Evolutionary conservation across 73 alveolate species (phyloP).

Genomic region (Symbiodinium natans): DNA sequence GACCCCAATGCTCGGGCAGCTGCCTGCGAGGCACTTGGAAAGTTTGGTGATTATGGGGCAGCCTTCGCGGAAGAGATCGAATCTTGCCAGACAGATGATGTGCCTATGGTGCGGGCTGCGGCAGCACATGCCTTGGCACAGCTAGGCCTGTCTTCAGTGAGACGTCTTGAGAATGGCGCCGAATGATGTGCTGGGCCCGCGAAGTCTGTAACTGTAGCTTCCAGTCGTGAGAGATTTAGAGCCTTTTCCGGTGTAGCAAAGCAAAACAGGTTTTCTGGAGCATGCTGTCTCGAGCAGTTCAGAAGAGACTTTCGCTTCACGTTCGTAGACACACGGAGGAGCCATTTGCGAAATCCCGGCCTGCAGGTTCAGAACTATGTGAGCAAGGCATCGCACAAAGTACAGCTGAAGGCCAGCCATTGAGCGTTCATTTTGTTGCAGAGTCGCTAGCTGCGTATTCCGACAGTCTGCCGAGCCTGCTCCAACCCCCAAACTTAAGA

Average conservation of each 20-base stretch:
- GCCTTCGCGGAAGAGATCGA: conserved; percentile 74
- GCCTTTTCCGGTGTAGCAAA: not conserved
- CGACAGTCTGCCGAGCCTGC: too few species aligned
- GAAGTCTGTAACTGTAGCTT: not conserved
- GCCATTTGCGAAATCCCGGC: not conserved
- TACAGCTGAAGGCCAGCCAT: not conserved
- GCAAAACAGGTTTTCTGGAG: not conserved
- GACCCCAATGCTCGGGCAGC: conserved; percentile 80
- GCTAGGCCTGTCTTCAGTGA: not conserved
- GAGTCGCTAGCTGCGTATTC: too few species aligned
- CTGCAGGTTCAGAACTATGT: not conserved
- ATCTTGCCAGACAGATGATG: conserved; percentile 59
- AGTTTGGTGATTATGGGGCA: conserved; percentile 65
- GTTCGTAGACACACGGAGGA: too few species aligned
- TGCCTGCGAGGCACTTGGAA: conserved; percentile 23
- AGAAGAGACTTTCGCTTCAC: too few species aligned
- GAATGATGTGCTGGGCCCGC: not conserved
- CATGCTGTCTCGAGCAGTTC: not conserved
- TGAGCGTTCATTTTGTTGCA: too few species aligned
- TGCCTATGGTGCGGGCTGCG: conserved; percentile 79
- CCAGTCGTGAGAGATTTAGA: not conserved
- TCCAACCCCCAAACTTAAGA: too few species aligned
- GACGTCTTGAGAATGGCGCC: not conserved
- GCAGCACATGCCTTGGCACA: conserved; percentile 45
- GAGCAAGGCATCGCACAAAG: not conserved